A percentile compares a stretch with the other conserved stretches of the same genome.
Conservation (phyloP, 257 asterid species). For the Sherardia arvensis region DNA sequence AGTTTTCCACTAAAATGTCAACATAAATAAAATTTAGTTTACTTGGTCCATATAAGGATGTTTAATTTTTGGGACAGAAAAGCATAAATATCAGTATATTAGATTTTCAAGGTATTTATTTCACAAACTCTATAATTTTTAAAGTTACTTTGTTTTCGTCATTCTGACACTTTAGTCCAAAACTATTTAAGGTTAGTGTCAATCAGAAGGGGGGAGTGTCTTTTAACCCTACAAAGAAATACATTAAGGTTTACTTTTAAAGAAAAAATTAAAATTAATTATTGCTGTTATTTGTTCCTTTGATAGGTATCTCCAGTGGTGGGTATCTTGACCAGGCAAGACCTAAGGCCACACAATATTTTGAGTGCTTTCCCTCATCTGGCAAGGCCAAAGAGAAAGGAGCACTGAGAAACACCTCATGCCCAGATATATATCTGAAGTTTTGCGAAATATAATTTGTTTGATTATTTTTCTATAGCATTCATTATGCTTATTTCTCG, state of each 20-base stretch:
- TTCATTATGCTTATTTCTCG: neutral
- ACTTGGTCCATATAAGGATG: too few species aligned
- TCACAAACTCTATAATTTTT: too few species aligned
- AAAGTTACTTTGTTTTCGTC: too few species aligned
- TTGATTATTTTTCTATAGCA: neutral
- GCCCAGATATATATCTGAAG: neutral
- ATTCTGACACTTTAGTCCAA: too few species aligned
- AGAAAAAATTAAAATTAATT: neutral
- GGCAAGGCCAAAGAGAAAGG: conserved; percentile 43
- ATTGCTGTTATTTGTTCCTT: neutral
- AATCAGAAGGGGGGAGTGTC: too few species aligned
- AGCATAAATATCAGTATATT: too few species aligned
- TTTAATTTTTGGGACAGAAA: too few species aligned
- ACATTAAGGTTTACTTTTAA: too few species aligned
- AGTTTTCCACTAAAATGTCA: too few species aligned
- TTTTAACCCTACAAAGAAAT: neutral
- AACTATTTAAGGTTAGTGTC: too few species aligned
- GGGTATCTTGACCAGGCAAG: conserved; percentile 93
- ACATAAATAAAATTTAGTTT: too few species aligned
- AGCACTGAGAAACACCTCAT: conserved; percentile 21
- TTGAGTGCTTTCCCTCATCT: conserved; percentile 66
- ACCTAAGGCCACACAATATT: conserved; percentile 73
- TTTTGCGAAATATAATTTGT: neutral
- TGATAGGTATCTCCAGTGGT: conserved; percentile 62
- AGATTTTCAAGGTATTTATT: too few species aligned